Conservation (phyloP, 1,284 basidiomycete genomes). For the Papiliotrema nemorosa region DNA sequence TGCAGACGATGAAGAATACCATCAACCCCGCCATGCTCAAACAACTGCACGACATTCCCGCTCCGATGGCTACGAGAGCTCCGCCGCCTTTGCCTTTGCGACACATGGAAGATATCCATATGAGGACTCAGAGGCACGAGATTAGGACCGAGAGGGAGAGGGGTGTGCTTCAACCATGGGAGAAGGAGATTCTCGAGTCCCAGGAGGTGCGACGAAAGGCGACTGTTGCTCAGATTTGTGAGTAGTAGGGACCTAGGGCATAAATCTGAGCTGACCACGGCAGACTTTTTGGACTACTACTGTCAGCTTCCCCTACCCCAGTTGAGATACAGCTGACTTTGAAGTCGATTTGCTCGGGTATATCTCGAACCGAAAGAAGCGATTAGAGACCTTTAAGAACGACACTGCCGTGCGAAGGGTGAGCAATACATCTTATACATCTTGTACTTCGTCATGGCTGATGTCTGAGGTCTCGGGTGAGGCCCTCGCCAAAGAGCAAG, state of each 20-base stretch:
- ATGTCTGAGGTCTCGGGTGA: conserved; percentile 50
- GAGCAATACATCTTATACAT: conserved; percentile 5
- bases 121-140: conserved; percentile 39
- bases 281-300: conserved; percentile 92
- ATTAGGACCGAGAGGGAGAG: conserved; percentile 25
- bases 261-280: conserved; percentile 10
- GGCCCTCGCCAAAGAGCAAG: conserved; percentile 75
- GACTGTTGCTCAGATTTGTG: conserved; percentile 91
- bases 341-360: conserved; percentile 79
- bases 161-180: conserved; percentile 65
- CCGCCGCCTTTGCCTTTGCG: conserved; percentile 1
- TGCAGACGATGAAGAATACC: conserved; percentile 47
- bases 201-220: conserved; percentile 86
- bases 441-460: neutral
- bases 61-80: neutral
- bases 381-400: conserved; percentile 73
- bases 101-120: conserved; percentile 36
- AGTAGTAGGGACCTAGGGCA: conserved; percentile 18
- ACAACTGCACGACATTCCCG: conserved; percentile 50
- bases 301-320: conserved; percentile 44
- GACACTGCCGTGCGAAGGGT: conserved; percentile 70
- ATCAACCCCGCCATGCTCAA: conserved; percentile 52
- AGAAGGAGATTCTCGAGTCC: conserved; percentile 73
- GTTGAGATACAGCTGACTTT: conserved; percentile 1
- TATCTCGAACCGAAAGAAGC: conserved; percentile 74